Percentiles rank a stretch among this genome's conserved stretches.
Evolutionary conservation across 495 filamentous ascomycete species (phyloP).

Genomic region (Talaromyces proteolyticus): DNA sequence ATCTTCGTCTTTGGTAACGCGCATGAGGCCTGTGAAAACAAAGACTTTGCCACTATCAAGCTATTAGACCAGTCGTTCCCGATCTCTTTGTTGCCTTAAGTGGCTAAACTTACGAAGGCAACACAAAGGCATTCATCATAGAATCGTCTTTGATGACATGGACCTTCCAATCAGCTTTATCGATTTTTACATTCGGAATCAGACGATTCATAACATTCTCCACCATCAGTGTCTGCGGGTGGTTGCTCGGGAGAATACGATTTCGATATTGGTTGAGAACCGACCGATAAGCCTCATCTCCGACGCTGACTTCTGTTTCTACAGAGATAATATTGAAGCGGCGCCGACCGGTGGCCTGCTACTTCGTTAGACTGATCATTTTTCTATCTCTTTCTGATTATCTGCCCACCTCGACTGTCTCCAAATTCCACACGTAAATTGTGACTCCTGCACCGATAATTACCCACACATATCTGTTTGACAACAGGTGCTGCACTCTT

Average conservation of each 20-base stretch:
- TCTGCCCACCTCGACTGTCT: constrained; percentile 61
- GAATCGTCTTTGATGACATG: constrained; percentile 69
- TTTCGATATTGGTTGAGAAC: constrained; percentile 42
- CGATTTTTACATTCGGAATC: constrained; percentile 61
- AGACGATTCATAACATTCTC: constrained; percentile 63
- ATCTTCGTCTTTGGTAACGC: constrained; percentile 63
- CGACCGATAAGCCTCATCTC: constrained; percentile 43
- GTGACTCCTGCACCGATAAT: constrained; percentile 24
- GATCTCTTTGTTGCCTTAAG: background rate
- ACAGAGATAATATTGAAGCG: constrained; percentile 74
- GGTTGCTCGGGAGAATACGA: constrained; percentile 43
- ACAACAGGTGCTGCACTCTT: background rate
- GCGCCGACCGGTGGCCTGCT: constrained; percentile 60
- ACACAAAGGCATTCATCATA: constrained; percentile 76
- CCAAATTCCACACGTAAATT: constrained; percentile 69
- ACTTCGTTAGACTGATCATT: background rate
- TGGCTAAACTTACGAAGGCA: constrained; percentile 55
- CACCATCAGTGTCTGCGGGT: constrained; percentile 51
- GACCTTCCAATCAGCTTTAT: constrained; percentile 69
- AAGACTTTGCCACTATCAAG: constrained; percentile 74
- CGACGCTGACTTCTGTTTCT: constrained; percentile 46
- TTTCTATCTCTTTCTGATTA: background rate
- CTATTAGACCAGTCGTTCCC: too few species aligned
- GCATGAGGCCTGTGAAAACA: constrained; percentile 79
- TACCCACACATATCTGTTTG: constrained; percentile 4